Evolutionary conservation across 2,329 filamentous ascomycete species (phyloP).

Genomic region (Talaromyces albobiverticillius): DNA sequence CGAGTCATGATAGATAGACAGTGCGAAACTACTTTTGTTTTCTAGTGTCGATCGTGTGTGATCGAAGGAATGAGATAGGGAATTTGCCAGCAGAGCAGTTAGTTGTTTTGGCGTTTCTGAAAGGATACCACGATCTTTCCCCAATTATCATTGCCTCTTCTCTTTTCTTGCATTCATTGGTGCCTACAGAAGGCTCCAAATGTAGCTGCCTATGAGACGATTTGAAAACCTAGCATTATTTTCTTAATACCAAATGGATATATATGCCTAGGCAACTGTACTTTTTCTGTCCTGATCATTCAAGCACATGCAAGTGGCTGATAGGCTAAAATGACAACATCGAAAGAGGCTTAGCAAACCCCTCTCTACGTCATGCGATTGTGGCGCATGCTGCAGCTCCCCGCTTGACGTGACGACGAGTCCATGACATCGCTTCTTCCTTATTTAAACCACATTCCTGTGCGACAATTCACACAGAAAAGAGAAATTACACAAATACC

Average conservation of each 20-base stretch:
- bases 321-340: slow-evolving; percentile 10
- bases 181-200: neutral
- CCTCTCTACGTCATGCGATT: slow-evolving; percentile 11
- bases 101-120: neutral
- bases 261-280: too few species aligned
- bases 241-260: too few species aligned
- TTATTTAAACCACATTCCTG: neutral
- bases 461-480: too few species aligned
- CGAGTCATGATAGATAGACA: slow-evolving; percentile 9
- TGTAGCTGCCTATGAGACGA: slow-evolving; percentile 1
- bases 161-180: slow-evolving; percentile 1
- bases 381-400: slow-evolving; percentile 10
- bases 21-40: slow-evolving; percentile 1
- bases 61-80: neutral
- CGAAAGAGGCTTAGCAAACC: neutral
- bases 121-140: slow-evolving; percentile 1
- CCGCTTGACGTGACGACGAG: neutral
- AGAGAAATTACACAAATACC: too few species aligned
- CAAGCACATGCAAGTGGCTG: neutral
- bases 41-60: neutral
- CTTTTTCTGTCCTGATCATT: too few species aligned
- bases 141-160: slow-evolving; percentile 2
- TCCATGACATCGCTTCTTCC: slow-evolving; percentile 9
- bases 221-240: too few species aligned
- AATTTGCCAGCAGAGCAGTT: neutral